Conservation (phyloP, 169 alveolate genomes). For the Hammondia hammondi region DNA sequence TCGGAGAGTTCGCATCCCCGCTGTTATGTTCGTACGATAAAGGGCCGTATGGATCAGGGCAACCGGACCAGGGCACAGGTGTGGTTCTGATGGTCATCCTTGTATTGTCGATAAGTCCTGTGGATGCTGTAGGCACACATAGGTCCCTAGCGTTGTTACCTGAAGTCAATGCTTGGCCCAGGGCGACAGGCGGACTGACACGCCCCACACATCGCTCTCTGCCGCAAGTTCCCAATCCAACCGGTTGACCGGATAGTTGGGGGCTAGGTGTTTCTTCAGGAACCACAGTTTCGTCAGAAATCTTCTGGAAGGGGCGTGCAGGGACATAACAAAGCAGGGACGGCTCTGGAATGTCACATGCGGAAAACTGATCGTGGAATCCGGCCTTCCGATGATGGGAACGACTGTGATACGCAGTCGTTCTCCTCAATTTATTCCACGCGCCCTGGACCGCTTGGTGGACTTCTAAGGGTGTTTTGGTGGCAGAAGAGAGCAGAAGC, state of each 20-base stretch:
- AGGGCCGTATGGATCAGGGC: too few species aligned
- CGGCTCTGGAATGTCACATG: neutral
- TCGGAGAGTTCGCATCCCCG: too few species aligned
- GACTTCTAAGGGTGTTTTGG: slow-evolving; percentile 6
- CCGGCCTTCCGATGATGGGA: neutral
- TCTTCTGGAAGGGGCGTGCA: neutral
- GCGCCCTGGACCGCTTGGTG: slow-evolving; percentile 38
- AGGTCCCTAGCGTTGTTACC: too few species aligned
- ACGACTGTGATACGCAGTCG: neutral
- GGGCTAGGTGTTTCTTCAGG: neutral
- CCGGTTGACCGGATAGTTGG: neutral
- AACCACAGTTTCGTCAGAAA: neutral
- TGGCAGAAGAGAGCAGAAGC: neutral
- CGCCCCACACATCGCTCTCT: neutral
- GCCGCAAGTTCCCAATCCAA: neutral
- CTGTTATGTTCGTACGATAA: too few species aligned
- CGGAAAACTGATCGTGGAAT: neutral
- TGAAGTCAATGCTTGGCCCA: too few species aligned
- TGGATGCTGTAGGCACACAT: too few species aligned
- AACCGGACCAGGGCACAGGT: too few species aligned
- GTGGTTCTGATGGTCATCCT: too few species aligned
- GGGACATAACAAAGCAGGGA: neutral
- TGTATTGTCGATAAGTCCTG: too few species aligned
- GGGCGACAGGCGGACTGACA: too few species aligned
- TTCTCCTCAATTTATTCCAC: slow-evolving; percentile 1